phyloP scores from a whole-genome alignment of 2,329 filamentous ascomycete genomes.

The Coniochaeta sp. region DNA sequence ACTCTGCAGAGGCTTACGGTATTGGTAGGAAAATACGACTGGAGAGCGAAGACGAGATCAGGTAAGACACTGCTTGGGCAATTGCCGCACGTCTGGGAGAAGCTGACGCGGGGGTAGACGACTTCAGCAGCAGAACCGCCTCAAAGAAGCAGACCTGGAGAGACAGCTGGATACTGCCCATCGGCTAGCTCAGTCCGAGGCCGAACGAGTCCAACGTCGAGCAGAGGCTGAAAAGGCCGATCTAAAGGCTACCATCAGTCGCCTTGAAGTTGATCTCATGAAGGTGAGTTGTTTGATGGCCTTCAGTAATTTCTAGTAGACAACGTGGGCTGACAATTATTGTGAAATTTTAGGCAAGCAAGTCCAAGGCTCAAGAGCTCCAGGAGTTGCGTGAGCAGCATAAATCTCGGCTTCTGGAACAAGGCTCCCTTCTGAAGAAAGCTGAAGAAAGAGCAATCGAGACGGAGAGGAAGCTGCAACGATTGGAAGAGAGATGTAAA shows the following conservation, averaged over 20 bases:
- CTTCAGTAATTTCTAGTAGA: neutral
- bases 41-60: neutral
- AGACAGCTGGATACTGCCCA: slow-evolving; percentile 30
- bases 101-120: neutral
- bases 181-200: slow-evolving; percentile 40
- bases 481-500: slow-evolving; percentile 4
- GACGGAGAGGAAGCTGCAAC: slow-evolving; percentile 17
- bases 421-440: slow-evolving; percentile 10
- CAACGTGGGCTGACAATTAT: neutral
- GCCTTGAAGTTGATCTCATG: slow-evolving; percentile 54
- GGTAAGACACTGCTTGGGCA: neutral
- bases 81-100: neutral
- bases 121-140: neutral
- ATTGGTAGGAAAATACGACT: neutral
- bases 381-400: slow-evolving; percentile 44
- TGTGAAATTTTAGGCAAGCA: slow-evolving; percentile 40
- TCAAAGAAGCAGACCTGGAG: slow-evolving; percentile 14
- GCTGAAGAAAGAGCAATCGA: slow-evolving; percentile 28
- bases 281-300: slow-evolving; percentile 34
- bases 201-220: slow-evolving; percentile 38
- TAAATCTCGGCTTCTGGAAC: slow-evolving; percentile 20
- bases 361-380: slow-evolving; percentile 46
- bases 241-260: slow-evolving; percentile 51
- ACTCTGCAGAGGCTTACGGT: neutral
- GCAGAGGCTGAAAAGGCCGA: slow-evolving; percentile 57